Percentiles rank a stretch among this genome's conserved stretches.
phyloP scores from a whole-genome alignment of 345 rosid genomes.

The Rhodamnia argentea region DNA sequence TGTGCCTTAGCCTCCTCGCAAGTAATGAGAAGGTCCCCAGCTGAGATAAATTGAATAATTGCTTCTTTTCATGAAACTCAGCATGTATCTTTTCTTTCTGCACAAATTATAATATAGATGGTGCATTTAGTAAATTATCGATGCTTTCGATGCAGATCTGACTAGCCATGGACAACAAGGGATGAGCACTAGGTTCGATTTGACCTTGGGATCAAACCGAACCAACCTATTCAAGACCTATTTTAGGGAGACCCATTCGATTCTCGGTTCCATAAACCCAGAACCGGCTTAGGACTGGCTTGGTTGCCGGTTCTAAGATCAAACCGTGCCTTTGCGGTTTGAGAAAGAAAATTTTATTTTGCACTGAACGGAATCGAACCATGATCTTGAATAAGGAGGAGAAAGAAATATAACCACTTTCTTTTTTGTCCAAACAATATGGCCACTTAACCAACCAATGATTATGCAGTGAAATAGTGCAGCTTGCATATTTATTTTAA shows the following conservation, averaged over 20 bases:
- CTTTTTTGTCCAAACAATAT: too few relatives aligned
- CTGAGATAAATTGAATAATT: not conserved
- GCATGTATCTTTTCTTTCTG: not conserved
- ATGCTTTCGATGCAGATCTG: not conserved
- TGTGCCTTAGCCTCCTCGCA: not conserved
- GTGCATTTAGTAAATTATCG: not conserved
- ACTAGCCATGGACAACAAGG: not conserved
- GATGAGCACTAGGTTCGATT: not conserved
- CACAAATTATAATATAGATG: not conserved
- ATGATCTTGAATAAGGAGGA: not conserved
- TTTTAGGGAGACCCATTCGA: not conserved
- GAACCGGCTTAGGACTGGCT: not conserved
- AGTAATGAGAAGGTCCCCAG: not conserved
- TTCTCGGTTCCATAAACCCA: not conserved
- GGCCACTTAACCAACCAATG: not conserved
- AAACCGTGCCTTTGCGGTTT: rapidly evolving
- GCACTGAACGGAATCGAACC: too few relatives aligned
- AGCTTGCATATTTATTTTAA: not conserved
- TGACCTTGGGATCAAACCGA: rapidly evolving
- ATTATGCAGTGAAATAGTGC: not conserved
- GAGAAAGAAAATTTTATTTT: not conserved
- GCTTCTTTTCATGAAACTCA: not conserved
- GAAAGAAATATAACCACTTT: too few relatives aligned
- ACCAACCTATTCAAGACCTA: rapidly evolving
- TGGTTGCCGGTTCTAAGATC: rapidly evolving